Conservation (phyloP, 768 basidiomycete species). For the Udeniomyces megalosporus region DNA sequence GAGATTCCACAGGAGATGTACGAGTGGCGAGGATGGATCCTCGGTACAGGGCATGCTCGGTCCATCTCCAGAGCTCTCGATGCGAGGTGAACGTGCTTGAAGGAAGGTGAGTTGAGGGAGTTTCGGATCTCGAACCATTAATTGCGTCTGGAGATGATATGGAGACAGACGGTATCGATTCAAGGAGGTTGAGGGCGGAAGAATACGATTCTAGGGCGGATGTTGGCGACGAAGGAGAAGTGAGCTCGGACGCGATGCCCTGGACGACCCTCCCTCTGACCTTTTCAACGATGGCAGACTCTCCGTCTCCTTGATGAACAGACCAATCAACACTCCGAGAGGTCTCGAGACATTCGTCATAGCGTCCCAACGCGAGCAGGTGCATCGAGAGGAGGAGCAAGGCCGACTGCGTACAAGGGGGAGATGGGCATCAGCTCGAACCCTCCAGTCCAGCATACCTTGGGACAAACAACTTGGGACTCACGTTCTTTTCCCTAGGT, state of each 20-base stretch:
- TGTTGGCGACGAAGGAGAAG: slow-evolving; percentile 9
- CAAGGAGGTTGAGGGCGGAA: slow-evolving; percentile 19
- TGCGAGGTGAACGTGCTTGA: slow-evolving; percentile 45
- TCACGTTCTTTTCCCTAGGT: slow-evolving; percentile 18
- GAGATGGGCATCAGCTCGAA: too few species aligned
- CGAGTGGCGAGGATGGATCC: slow-evolving; percentile 50
- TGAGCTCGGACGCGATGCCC: slow-evolving; percentile 25
- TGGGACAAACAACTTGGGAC: too few species aligned
- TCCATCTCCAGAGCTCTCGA: slow-evolving; percentile 75
- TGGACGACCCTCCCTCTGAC: slow-evolving; percentile 61
- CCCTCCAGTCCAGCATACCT: too few species aligned
- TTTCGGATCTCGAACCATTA: slow-evolving; percentile 4
- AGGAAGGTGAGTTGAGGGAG: slow-evolving; percentile 34
- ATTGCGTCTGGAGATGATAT: too few species aligned
- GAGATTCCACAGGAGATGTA: slow-evolving; percentile 19
- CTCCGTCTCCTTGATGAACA: slow-evolving; percentile 14
- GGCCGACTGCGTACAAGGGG: background rate
- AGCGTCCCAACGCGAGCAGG: slow-evolving; percentile 5
- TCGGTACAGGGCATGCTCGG: slow-evolving; percentile 67
- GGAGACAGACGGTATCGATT: slow-evolving; percentile 15
- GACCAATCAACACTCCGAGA: background rate
- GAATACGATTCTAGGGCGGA: slow-evolving; percentile 24
- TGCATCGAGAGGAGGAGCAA: background rate
- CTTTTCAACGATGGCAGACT: slow-evolving; percentile 53
- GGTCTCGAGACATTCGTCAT: background rate